Evolutionary conservation across 2,329 filamentous ascomycete genomes (phyloP), one percentile per base, ranked within the genome.

Genomic region (Colletotrichum sp.): DNA sequence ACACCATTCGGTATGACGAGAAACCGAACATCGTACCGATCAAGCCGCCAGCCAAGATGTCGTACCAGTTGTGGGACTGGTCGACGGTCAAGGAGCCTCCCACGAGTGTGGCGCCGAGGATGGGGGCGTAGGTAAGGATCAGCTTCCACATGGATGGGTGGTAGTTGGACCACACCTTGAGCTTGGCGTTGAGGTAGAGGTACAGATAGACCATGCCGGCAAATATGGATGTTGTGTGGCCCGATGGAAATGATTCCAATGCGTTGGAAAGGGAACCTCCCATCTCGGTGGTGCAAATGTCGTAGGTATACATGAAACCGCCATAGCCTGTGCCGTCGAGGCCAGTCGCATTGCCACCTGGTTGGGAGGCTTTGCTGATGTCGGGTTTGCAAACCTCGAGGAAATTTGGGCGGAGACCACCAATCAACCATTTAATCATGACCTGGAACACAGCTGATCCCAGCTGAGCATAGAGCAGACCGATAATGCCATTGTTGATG

Each of bases 91-190:
- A 84, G 0, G 92, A 90, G 12, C 93, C 93, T 4, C 90, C 93
- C 36, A 95, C 94, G 3, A 95, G 85, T 5, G 87, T 88, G 0
- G 93, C 93, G 4, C 91, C 92, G 0, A 95, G 89, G 4, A 95
- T 84, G 0, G 94, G 94, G 0, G 90, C 88, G 79, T 93, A 94
- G 21, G 91, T 85, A 13, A 87, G 89, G 36, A 93, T 86, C 24
- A 95, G 84, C 85, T 95, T 95, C 94, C 93, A 95, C 89, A 94
- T 91, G n/a, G 91, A 87, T 0, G 94, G 91, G 80, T 95, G 93
- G 81, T 94, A 93, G 86, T 94, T 93, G 76, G 90, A 86, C 79
- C 92, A 95, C 73, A 95, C 90, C 87, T 95, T 95, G 77, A 95
- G 88, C 85, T 95, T 95, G 67, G 92, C 94, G 82, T 95, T 95